Evolutionary conservation across 495 filamentous ascomycete species (phyloP), one percentile per base, ranked within the genome.

Genomic region (Filosporella fistucella): DNA sequence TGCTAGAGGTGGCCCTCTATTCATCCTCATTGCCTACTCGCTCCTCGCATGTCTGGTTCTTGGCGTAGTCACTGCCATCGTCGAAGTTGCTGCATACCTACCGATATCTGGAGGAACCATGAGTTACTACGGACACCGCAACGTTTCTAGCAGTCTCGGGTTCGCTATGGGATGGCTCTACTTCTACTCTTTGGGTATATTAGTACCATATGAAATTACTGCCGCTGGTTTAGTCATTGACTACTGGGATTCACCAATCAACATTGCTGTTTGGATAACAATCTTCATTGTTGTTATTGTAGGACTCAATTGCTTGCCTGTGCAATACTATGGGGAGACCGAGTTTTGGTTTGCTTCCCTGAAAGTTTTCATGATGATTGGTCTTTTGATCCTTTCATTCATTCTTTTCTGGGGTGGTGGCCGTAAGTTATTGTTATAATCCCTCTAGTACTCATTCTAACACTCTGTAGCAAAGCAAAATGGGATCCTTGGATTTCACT

Each of bases 271-370:
- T 0, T 91, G 78, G 74, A 87, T 89, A 33, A 72, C 80, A 3
- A 66, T 85, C 9, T 86, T 89, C 57, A 67, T 87, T 3, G 62
- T 80, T 14, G 59, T 70, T 4, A 85, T 89, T 45, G 53, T 85
- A 6, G 38, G 59, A 14, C 71, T 87, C 57, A 88, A 86, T 56
- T 78, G 75, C 50, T 67, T 86, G 38, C 68, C 72, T 37, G 80
- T 91, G 10, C 58, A 60, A 3, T 85, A 84, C 67, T 89, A 88
- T 48, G 87, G 87, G 30, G 87, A 91, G 65, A 78, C 86, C 49
- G 86, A 91, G 58, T 91, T 90, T 63, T 89, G 84, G 85, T 79
- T 91, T 37, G 84, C 78, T 2, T 69, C 71, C 29, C 64, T 85
- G 63, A 90, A 91, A 58, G 74, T 88, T 3, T 36, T 86, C 11